Evolutionary conservation across 192 early-diverging fungal genomes (phyloP).

Genomic region (Blastocladiella britannica): DNA sequence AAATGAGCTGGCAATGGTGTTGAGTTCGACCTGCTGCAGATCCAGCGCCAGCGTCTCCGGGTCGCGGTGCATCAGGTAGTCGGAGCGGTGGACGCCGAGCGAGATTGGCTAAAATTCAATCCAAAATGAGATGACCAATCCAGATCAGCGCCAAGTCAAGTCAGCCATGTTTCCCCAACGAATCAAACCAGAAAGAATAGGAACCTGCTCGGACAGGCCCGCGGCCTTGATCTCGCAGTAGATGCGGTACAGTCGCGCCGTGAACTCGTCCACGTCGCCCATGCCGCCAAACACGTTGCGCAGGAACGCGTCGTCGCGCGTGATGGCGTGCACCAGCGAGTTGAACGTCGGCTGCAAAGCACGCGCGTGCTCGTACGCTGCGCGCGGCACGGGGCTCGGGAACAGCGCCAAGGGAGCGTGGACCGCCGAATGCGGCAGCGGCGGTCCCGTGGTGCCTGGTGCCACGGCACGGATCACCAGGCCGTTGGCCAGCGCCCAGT

Average conservation of each 20-base stretch:
- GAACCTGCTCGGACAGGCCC: conserved; percentile 22
- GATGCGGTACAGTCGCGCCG: conserved; percentile 47
- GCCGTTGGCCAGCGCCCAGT: conserved; percentile 69
- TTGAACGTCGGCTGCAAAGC: conserved; percentile 62
- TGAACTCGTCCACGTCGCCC: conserved; percentile 62
- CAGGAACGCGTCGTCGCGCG: conserved; percentile 56
- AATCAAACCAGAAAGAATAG: neutral
- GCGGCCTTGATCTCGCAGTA: conserved; percentile 41
- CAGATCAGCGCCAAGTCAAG: neutral
- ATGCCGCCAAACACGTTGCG: conserved; percentile 46
- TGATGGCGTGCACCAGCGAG: conserved; percentile 52
- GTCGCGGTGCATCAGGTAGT: conserved; percentile 67
- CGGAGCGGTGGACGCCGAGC: conserved; percentile 76
- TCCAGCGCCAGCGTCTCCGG: conserved; percentile 20
- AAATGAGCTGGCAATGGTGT: conserved; percentile 88
- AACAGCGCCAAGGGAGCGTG: conserved; percentile 73
- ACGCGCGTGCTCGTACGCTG: conserved; percentile 47
- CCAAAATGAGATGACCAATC: neutral
- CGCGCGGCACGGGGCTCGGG: conserved; percentile 61
- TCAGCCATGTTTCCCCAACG: neutral
- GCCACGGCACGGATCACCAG: conserved; percentile 42
- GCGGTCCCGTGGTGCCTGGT: conserved; percentile 12
- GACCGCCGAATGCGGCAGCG: no score
- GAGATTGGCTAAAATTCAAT: conserved; percentile 16
- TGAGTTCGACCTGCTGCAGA: conserved; percentile 87